Conservation (phyloP, 2,329 filamentous ascomycete genomes). For the Xylariaceae sp. region DNA sequence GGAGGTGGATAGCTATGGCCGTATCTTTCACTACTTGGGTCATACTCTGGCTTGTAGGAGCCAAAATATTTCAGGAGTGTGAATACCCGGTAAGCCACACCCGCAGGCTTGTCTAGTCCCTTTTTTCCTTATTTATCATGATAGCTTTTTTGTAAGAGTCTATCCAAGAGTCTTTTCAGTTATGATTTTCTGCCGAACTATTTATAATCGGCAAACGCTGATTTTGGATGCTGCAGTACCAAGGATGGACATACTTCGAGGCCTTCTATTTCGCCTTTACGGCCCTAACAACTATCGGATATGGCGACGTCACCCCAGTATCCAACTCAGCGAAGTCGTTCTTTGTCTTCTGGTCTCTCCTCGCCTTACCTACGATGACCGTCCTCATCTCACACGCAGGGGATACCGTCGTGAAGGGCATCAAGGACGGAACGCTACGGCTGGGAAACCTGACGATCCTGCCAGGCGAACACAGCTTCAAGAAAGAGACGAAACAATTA, state of each 20-base stretch:
- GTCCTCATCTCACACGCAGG: slow-evolving; percentile 83
- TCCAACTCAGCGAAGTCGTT: slow-evolving; percentile 80
- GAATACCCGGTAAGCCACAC: slow-evolving; percentile 41
- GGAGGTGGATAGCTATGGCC: slow-evolving; percentile 73
- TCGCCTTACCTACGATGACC: slow-evolving; percentile 86
- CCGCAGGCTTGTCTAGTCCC: too few relatives aligned
- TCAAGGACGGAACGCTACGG: slow-evolving; percentile 58
- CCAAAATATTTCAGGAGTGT: slow-evolving; percentile 66
- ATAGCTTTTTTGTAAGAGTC: background rate
- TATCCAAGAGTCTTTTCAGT: background rate
- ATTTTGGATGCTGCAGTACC: slow-evolving; percentile 41
- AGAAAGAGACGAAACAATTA: slow-evolving; percentile 48
- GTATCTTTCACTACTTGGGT: slow-evolving; percentile 71
- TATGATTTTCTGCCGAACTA: background rate
- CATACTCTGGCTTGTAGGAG: slow-evolving; percentile 79
- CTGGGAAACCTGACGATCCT: slow-evolving; percentile 64
- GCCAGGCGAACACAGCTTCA: slow-evolving; percentile 56
- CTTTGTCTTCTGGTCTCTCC: slow-evolving; percentile 90
- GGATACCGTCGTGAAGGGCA: slow-evolving; percentile 73
- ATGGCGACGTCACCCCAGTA: slow-evolving; percentile 77
- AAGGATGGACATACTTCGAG: slow-evolving; percentile 75
- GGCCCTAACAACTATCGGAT: slow-evolving; percentile 82
- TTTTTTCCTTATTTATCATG: background rate
- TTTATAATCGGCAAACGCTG: background rate
- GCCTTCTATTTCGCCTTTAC: slow-evolving; percentile 86